These are phyloP conservation scores for Ramaria rubella DNA, from an alignment of 768 basidiomycete genomes.

Conservation along the genomic window DNA sequence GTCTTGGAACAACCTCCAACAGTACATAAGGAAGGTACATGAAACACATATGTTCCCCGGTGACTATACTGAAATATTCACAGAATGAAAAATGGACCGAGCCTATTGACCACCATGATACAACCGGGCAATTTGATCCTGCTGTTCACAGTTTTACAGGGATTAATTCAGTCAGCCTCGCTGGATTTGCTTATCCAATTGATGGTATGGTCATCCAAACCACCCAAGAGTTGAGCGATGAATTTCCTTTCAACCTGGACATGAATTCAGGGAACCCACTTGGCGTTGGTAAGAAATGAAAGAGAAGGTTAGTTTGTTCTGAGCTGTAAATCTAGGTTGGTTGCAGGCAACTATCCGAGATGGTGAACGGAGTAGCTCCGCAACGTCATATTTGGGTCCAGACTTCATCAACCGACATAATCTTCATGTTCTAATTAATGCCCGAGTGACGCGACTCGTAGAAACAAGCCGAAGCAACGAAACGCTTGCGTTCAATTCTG, in stretches of 20 bases:
- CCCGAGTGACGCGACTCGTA: slow-evolving; percentile 8
- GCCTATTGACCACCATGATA: neutral
- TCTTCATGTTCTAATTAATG: slow-evolving; percentile 29
- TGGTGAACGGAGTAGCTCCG: slow-evolving; percentile 29
- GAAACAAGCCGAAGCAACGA: neutral
- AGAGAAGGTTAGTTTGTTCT: neutral
- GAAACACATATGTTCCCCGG: neutral
- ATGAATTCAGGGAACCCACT: slow-evolving; percentile 36
- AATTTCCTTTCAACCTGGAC: slow-evolving; percentile 38
- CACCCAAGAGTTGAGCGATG: slow-evolving; percentile 26
- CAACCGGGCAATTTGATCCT: neutral
- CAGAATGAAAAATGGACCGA: slow-evolving; percentile 19
- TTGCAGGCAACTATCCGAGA: slow-evolving; percentile 24
- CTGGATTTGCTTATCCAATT: slow-evolving; percentile 24
- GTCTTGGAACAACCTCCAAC: slow-evolving; percentile 18
- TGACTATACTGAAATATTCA: neutral
- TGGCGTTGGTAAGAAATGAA: slow-evolving; percentile 31
- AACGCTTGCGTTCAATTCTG: neutral
- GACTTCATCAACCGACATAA: slow-evolving; percentile 28
- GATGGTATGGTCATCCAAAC: slow-evolving; percentile 28
- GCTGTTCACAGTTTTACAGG: slow-evolving; percentile 18
- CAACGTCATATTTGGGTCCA: slow-evolving; percentile 24
- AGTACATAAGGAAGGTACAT: slow-evolving; percentile 28
- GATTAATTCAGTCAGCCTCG: slow-evolving; percentile 27
- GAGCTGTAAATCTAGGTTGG: slow-evolving; percentile 21